phyloP scores from a whole-genome alignment of 805 yeast genomes.

The Zygosaccharomyces bisporus region DNA sequence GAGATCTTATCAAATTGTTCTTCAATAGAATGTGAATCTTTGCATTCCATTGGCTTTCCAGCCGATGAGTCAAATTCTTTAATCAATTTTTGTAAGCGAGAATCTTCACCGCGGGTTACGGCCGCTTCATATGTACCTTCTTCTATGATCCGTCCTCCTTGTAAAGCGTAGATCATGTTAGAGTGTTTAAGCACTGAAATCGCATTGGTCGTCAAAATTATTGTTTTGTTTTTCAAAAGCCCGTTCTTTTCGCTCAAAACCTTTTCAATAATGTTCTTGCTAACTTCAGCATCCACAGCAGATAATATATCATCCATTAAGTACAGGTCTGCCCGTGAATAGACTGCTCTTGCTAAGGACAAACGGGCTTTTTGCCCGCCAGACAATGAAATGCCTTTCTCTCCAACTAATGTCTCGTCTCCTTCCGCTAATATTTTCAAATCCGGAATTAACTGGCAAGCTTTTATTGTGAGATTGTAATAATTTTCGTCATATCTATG shows the following conservation, averaged over 20 bases:
- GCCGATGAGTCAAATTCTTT: constrained; percentile 30
- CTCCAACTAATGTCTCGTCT: constrained; percentile 54
- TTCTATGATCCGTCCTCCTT: constrained; percentile 53
- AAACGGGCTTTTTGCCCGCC: constrained; percentile 66
- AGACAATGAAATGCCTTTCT: constrained; percentile 56
- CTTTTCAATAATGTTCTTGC: constrained; percentile 48
- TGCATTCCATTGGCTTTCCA: constrained; percentile 16
- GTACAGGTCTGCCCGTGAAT: constrained; percentile 55
- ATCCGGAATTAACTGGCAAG: constrained; percentile 50
- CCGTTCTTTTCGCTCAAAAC: constrained; percentile 46
- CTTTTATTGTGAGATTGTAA: constrained; percentile 43
- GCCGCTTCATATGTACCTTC: constrained; percentile 51
- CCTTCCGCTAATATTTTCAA: constrained; percentile 49
- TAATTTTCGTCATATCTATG: constrained; percentile 41
- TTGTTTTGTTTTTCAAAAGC: constrained; percentile 48
- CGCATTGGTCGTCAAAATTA: constrained; percentile 57
- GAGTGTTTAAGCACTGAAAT: constrained; percentile 55
- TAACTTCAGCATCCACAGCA: constrained; percentile 73
- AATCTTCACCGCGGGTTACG: constrained; percentile 33
- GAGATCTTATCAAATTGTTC: not conserved
- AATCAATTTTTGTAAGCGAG: constrained; percentile 34
- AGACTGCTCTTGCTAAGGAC: constrained; percentile 65
- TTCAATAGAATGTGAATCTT: constrained; percentile 5
- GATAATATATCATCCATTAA: constrained; percentile 62
- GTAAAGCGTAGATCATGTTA: constrained; percentile 56